Percentiles rank a stretch among this genome's conserved stretches.
Conservation (phyloP, 2,329 filamentous ascomycete species). For the Phaeomoniella chlamydospora region DNA sequence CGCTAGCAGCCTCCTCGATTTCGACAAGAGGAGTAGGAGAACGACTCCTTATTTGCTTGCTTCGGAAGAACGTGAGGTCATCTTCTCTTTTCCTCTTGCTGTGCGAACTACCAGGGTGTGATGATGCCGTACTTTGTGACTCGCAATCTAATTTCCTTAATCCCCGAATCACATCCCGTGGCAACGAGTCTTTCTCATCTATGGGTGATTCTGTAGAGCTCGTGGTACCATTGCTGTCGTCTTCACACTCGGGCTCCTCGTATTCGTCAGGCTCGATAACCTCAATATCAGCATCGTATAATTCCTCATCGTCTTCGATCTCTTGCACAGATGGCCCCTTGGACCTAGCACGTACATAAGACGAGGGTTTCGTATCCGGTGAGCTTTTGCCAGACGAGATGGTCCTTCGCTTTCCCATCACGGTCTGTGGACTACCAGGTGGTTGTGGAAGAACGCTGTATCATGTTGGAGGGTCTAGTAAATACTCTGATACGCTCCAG, state of each 20-base stretch:
- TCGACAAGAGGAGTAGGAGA: neutral
- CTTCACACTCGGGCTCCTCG: neutral
- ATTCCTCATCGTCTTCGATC: neutral
- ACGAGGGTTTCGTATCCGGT: too few species aligned
- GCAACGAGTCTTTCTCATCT: neutral
- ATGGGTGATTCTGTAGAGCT: neutral
- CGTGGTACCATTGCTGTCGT: neutral
- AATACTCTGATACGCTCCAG: too few species aligned
- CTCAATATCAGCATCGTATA: neutral
- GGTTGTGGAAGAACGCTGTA: too few species aligned
- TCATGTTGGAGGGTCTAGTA: too few species aligned
- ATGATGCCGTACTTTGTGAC: neutral
- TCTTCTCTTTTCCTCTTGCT: neutral
- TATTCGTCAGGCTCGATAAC: neutral
- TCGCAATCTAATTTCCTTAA: neutral
- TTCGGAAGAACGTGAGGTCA: neutral
- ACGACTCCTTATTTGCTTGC: neutral
- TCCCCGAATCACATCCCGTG: neutral
- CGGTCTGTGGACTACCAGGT: too few species aligned
- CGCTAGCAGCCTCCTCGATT: neutral
- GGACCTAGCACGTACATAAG: too few species aligned
- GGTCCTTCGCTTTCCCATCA: too few species aligned
- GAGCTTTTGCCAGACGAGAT: too few species aligned
- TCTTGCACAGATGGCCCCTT: too few species aligned
- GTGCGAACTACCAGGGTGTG: neutral